These are phyloP conservation scores for Debaryomycetaceae sp. DNA, from an alignment of 1,139 yeast genomes.

Conservation along the genomic window DNA sequence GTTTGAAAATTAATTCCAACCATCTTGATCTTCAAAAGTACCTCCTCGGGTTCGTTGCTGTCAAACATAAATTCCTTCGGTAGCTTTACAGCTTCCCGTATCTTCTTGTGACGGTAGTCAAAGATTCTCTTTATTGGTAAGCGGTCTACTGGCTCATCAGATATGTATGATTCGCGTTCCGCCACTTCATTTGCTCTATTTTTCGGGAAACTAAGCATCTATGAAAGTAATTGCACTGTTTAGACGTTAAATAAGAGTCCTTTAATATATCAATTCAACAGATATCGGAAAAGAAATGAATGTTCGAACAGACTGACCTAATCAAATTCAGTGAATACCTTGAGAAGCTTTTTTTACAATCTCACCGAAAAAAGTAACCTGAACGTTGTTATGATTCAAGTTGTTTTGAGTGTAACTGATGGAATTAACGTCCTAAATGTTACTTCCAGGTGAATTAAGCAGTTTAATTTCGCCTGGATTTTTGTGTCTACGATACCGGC, in stretches of 20 bases:
- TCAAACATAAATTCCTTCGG: slow-evolving; percentile 22
- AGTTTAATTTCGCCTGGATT: background rate
- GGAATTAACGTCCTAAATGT: too few species aligned
- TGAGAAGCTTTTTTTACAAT: too few species aligned
- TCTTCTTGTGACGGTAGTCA: slow-evolving; percentile 14
- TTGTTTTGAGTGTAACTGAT: too few species aligned
- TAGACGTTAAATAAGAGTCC: too few species aligned
- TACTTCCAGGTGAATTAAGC: too few species aligned
- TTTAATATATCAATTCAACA: too few species aligned
- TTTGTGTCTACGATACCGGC: background rate
- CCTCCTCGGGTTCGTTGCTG: slow-evolving; percentile 14
- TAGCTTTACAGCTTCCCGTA: slow-evolving; percentile 28
- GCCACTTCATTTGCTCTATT: slow-evolving; percentile 1
- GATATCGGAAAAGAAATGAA: too few species aligned
- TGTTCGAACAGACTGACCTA: too few species aligned
- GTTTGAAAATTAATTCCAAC: slow-evolving; percentile 25
- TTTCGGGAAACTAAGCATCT: background rate
- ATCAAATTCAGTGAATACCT: too few species aligned
- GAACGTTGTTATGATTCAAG: too few species aligned
- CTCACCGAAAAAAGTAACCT: too few species aligned
- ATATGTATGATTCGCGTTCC: slow-evolving; percentile 3
- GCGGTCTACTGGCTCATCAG: slow-evolving; percentile 1
- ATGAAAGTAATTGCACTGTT: too few species aligned
- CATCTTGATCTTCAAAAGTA: slow-evolving; percentile 28
- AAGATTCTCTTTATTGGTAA: slow-evolving; percentile 30